Conservation (phyloP, 139 green algal genomes). For the Desmodesmus armatus region DNA sequence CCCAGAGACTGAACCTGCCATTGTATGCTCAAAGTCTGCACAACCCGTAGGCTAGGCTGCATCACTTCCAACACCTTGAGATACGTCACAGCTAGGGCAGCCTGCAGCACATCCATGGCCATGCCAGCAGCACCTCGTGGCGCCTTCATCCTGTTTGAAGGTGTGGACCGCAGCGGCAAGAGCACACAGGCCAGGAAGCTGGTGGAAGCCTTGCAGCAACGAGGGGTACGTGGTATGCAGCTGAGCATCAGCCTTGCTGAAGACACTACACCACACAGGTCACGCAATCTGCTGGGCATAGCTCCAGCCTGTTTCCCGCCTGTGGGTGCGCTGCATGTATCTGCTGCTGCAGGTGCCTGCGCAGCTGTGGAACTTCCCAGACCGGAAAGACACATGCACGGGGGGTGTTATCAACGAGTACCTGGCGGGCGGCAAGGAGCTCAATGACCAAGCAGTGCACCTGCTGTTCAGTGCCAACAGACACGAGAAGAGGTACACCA, state of each 20-base stretch:
- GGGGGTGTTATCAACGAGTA: slow-evolving; percentile 93
- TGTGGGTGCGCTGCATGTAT: background rate
- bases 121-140: slow-evolving; percentile 60
- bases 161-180: slow-evolving; percentile 95
- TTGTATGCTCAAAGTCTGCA: too few relatives aligned
- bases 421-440: slow-evolving; percentile 72
- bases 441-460: slow-evolving; percentile 87
- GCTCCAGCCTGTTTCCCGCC: too few relatives aligned
- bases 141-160: slow-evolving; percentile 96
- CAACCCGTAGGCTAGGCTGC: too few relatives aligned
- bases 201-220: slow-evolving; percentile 71
- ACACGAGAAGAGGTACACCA: slow-evolving; percentile 92
- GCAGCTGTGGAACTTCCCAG: slow-evolving; percentile 93
- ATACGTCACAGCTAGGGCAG: background rate
- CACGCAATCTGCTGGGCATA: too few relatives aligned
- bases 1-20: too few relatives aligned
- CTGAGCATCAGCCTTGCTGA: background rate
- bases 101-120: background rate
- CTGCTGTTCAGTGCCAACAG: slow-evolving; percentile 96
- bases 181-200: slow-evolving; percentile 90
- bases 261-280: background rate
- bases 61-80: too few relatives aligned
- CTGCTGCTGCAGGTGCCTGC: slow-evolving; percentile 58
- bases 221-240: too few relatives aligned
- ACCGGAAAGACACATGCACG: slow-evolving; percentile 81